Conservation (phyloP, 176 grass and related monocot genomes). For the Oryza meyeriana region DNA sequence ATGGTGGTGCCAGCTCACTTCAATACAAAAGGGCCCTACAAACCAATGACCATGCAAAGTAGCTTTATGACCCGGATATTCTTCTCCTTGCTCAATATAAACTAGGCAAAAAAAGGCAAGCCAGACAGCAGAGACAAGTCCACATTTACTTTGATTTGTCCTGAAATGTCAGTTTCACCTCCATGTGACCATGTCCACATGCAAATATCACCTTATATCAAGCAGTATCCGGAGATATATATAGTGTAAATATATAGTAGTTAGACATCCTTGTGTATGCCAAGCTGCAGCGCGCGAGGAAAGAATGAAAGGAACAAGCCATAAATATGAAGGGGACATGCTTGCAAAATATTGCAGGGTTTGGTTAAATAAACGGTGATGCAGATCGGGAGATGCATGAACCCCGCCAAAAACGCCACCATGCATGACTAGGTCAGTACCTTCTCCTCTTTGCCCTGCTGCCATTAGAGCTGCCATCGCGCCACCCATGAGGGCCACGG, state of each 20-base stretch:
- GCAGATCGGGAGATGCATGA: background rate
- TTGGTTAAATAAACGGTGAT: background rate
- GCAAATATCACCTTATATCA: background rate
- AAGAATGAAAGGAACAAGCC: conserved; percentile 29
- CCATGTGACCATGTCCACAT: background rate
- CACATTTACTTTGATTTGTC: background rate
- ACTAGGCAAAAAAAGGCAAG: background rate
- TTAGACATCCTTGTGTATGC: background rate
- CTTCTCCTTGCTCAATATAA: conserved; percentile 9
- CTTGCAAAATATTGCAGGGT: conserved; percentile 2
- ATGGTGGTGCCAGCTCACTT: conserved; percentile 15
- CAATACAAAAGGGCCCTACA: conserved; percentile 19
- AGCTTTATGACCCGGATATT: background rate
- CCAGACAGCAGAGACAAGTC: background rate
- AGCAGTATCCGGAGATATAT: background rate
- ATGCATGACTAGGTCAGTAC: conserved; percentile 36
- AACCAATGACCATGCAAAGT: conserved; percentile 20
- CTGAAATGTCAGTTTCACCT: conserved; percentile 13
- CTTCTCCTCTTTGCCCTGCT: conserved; percentile 35
- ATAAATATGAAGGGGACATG: background rate
- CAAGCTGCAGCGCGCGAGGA: conserved; percentile 4
- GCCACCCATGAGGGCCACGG: conserved; percentile 39
- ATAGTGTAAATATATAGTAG: background rate
- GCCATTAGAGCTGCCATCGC: conserved; percentile 31
- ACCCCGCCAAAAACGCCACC: conserved; percentile 9